These are phyloP conservation scores for Grosmannia serpens DNA, from an alignment of 2,329 filamentous ascomycete genomes.

Conservation along the genomic window DNA sequence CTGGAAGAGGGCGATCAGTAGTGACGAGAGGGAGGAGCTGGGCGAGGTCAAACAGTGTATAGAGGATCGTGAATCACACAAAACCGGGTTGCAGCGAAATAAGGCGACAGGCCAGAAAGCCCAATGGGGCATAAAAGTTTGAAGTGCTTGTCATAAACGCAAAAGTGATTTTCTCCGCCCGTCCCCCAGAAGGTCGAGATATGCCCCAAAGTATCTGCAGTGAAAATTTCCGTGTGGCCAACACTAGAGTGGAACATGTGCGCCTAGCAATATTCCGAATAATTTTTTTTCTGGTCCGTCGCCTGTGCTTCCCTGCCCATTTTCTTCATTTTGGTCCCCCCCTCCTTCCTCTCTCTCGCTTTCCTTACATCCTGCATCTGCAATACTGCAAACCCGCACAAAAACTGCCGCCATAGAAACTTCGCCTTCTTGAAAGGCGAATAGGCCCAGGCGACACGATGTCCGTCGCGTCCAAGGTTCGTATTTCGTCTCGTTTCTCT, in stretches of 20 bases:
- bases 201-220: background rate
- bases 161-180: background rate
- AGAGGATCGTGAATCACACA: background rate
- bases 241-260: slow-evolving; percentile 4
- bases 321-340: slow-evolving; percentile 8
- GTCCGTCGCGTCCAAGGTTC: slow-evolving; percentile 51
- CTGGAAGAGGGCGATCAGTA: no score
- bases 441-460: slow-evolving; percentile 41
- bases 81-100: background rate
- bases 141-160: background rate
- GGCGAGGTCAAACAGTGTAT: background rate
- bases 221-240: slow-evolving; percentile 1
- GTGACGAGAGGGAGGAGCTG: no score
- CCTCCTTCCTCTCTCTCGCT: slow-evolving; percentile 9
- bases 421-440: slow-evolving; percentile 39
- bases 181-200: background rate
- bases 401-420: slow-evolving; percentile 16
- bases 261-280: slow-evolving; percentile 6
- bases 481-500: slow-evolving; percentile 15
- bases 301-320: slow-evolving; percentile 7
- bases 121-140: background rate
- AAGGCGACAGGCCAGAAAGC: background rate
- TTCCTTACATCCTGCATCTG: slow-evolving; percentile 1
- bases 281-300: slow-evolving; percentile 9
- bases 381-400: slow-evolving; percentile 4